These are phyloP conservation scores for Thyridium curvatum DNA, from an alignment of 2,329 filamentous ascomycete genomes.

Conservation along the genomic window DNA sequence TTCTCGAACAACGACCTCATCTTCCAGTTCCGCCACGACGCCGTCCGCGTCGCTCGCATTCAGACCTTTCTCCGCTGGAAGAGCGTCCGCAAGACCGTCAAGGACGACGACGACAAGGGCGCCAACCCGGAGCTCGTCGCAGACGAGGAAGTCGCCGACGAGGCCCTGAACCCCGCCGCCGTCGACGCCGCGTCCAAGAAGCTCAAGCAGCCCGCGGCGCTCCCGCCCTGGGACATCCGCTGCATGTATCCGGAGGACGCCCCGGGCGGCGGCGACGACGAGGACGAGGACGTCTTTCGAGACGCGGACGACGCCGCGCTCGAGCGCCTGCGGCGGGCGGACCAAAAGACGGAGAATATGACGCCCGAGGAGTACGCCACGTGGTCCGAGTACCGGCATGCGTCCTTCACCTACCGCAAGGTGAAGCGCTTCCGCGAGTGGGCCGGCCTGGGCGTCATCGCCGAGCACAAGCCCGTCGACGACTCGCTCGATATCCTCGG, in stretches of 20 bases:
- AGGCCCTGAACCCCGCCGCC: not conserved
- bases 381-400: conserved; percentile 14
- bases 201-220: conserved; percentile 3
- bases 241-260: conserved; percentile 8
- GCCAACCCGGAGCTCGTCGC: conserved; percentile 8
- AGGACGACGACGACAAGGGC: conserved; percentile 5
- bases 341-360: conserved; percentile 11
- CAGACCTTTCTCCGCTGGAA: conserved; percentile 15
- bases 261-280: conserved; percentile 5
- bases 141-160: conserved; percentile 7
- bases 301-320: conserved; percentile 6
- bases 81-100: conserved; percentile 11
- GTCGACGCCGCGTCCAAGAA: conserved; percentile 2
- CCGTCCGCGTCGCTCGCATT: conserved; percentile 11
- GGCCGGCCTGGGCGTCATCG: conserved; percentile 11
- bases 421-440: conserved; percentile 12
- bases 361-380: conserved; percentile 11
- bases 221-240: conserved; percentile 7
- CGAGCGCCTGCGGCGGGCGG: conserved; percentile 8
- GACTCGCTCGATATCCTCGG: conserved; percentile 13
- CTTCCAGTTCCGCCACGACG: conserved; percentile 15
- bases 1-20: conserved; percentile 15
- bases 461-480: conserved; percentile 9
- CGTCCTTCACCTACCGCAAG: conserved; percentile 14
- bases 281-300: conserved; percentile 1